These are phyloP conservation scores for Stentor coeruleus DNA, from an alignment of 73 alveolate species.

Conservation along the genomic window DNA sequence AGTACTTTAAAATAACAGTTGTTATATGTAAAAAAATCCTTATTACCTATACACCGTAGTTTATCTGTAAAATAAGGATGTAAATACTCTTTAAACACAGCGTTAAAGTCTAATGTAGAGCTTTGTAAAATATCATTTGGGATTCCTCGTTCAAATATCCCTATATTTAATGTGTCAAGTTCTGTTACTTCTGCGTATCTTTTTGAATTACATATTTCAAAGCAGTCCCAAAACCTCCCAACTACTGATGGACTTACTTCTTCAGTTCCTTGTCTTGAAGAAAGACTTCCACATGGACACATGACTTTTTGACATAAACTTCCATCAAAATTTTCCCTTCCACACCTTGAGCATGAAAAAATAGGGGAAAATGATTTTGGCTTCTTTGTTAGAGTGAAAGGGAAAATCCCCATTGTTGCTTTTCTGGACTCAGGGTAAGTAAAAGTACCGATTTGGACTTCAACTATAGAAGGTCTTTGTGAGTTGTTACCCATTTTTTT, in stretches of 20 bases:
- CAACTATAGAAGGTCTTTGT: background rate
- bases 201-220: background rate
- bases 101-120: background rate
- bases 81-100: background rate
- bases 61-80: background rate
- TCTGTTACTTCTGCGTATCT: background rate
- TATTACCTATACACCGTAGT: conserved; percentile 8
- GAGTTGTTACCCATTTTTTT: background rate
- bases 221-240: background rate
- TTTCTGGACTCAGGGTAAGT: background rate
- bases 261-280: background rate
- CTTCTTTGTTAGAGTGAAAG: background rate
- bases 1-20: background rate
- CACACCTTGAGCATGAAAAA: background rate
- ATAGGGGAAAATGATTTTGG: background rate
- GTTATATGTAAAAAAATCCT: conserved; percentile 2
- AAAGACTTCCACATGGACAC: background rate
- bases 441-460: background rate
- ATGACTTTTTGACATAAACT: background rate
- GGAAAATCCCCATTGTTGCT: background rate
- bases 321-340: background rate
- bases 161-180: background rate
- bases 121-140: background rate
- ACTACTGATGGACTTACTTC: background rate
- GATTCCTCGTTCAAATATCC: background rate